Conservation (phyloP, 2,329 filamentous ascomycete species). For the Apiospora pterosperma region DNA sequence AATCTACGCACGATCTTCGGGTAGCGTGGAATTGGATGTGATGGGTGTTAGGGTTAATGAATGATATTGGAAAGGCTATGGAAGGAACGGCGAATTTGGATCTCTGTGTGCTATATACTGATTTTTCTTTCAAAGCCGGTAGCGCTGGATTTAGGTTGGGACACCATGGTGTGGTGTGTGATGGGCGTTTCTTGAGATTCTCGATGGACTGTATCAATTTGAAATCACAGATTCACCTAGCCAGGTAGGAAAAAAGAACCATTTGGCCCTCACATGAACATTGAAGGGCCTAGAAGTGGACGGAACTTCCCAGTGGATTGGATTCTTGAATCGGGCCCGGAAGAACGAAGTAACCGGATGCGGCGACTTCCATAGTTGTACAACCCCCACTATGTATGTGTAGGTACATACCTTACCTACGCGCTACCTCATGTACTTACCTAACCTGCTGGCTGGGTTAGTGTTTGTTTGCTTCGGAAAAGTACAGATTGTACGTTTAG, state of each 20-base stretch:
- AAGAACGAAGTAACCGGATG: background rate
- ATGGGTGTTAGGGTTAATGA: background rate
- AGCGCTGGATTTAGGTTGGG: background rate
- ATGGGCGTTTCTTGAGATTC: background rate
- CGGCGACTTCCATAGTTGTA: background rate
- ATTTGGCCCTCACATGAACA: background rate
- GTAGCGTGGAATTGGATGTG: background rate
- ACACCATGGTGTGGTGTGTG: background rate
- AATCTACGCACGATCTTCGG: conserved; percentile 14
- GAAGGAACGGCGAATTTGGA: background rate
- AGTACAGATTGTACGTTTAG: conserved; percentile 1
- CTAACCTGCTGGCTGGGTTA: background rate
- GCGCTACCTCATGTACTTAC: too few relatives aligned
- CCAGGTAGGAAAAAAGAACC: background rate
- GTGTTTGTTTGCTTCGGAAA: background rate
- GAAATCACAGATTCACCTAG: background rate
- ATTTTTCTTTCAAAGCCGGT: background rate
- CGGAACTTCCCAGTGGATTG: background rate
- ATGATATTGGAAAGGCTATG: background rate
- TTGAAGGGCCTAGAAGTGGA: background rate
- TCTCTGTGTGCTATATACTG: background rate
- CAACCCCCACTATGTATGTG: too few relatives aligned
- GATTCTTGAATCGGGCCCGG: background rate
- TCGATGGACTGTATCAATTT: background rate
- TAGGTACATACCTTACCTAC: too few relatives aligned